Evolutionary conservation across 2,329 filamentous ascomycete genomes (phyloP), one percentile per base, ranked within the genome.

Genomic region (Exophiala xenobiotica): DNA sequence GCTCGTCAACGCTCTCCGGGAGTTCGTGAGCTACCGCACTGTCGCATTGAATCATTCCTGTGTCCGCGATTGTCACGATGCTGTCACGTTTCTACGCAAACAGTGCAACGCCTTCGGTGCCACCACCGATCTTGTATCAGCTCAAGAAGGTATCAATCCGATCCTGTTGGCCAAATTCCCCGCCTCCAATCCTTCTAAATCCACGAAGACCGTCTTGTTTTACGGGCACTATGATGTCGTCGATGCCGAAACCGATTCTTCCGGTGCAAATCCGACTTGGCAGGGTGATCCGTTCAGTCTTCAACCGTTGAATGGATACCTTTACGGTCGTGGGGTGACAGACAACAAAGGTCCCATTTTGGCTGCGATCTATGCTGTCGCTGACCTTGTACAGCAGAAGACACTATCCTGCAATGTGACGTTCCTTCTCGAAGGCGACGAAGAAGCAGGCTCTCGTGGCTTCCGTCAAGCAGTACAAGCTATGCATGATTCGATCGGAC

Each of bases 221-320:
- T 99, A 99, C 65, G 93, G 95, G 0, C 93, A 99, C 67, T 99
- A 99, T 74, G 93, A 99, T 65, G 91, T 99, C 2, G 93, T 99
- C 3, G 82, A 90, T 1, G 93, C 93, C 0, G 90, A 96, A 60
- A 44, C 41, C 20, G 58, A 55, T 19, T 16, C 51, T 9, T 40
- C 23, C 20, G 54, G 42, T 24, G 27, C 29, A 6, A 46, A 46
- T 27, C 46, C 49, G 22, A 85, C 86, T 29, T 99, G 93, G 93
- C 79, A 82, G 31, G 84, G 83, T 1, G 88, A 97, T 57, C 95
- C 93, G 0, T 99, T 97, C 67, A 79, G 85, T n/a, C 79, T 97
- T 64, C 86, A 86, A 44, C 93, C 93, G 3, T 82, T 90, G 49
- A 91, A 96, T 62, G 92, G 93, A 0, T 97, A 92, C 67, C 76